These are phyloP conservation scores for Populus pruinosa DNA, from an alignment of 345 rosid genomes.

Conservation along the genomic window DNA sequence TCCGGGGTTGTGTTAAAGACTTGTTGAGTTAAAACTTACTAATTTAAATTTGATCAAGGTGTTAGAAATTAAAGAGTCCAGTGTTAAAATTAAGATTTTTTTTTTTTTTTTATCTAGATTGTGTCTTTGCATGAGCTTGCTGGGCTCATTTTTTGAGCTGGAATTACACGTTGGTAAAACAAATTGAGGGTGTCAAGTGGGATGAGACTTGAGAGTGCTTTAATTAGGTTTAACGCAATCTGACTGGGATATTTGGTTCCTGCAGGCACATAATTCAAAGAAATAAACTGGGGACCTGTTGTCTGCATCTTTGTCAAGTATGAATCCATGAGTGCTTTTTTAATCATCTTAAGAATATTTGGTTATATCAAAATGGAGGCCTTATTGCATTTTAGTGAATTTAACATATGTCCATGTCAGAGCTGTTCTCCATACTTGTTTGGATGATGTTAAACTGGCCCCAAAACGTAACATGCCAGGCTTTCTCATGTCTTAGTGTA, in stretches of 20 bases:
- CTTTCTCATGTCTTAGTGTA: background rate
- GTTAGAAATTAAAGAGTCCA: background rate
- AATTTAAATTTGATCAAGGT: background rate
- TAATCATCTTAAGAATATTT: constrained; percentile 24
- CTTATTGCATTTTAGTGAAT: background rate
- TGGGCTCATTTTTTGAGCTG: background rate
- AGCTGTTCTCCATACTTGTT: background rate
- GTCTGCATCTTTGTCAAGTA: constrained; percentile 68
- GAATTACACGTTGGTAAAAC: background rate
- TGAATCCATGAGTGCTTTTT: constrained; percentile 34
- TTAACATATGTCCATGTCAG: background rate
- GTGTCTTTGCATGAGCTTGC: background rate
- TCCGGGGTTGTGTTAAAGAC: background rate
- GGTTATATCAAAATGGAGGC: constrained; percentile 14
- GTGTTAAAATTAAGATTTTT: background rate
- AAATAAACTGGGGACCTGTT: constrained; percentile 43
- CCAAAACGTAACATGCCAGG: background rate
- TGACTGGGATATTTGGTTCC: constrained; percentile 70
- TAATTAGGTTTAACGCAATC: constrained; percentile 32
- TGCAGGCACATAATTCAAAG: constrained; percentile 95
- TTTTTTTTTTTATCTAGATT: background rate
- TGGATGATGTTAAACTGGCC: background rate
- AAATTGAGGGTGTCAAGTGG: background rate
- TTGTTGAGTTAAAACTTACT: background rate
- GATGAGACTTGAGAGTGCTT: constrained; percentile 6